Conservation (phyloP, 371 early-diverging fungal species). For the Lichtheimia corymbifera region DNA sequence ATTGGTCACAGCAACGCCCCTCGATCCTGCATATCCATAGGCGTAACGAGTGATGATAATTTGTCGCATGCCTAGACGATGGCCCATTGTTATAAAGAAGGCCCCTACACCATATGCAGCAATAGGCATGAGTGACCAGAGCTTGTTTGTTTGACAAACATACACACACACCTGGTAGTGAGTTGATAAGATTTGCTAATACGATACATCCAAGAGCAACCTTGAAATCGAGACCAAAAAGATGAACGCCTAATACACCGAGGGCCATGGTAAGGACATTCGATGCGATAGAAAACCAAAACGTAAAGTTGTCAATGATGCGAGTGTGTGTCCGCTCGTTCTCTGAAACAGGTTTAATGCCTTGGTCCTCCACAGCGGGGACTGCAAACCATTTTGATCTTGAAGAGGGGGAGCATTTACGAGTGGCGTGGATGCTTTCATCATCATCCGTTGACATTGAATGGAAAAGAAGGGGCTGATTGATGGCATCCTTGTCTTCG, state of each 20-base stretch:
- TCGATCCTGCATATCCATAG: slow-evolving; percentile 9
- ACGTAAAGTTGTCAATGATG: slow-evolving; percentile 17
- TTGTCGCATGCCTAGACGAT: slow-evolving; percentile 15
- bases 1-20: slow-evolving; percentile 5
- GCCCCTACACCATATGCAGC: slow-evolving; percentile 8
- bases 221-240: slow-evolving; percentile 14
- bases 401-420: neutral
- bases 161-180: slow-evolving; percentile 5
- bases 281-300: slow-evolving; percentile 19
- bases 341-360: slow-evolving; percentile 16
- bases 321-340: slow-evolving; percentile 16
- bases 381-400: neutral
- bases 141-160: neutral
- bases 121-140: neutral
- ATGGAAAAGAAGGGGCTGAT: no score
- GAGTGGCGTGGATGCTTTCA: neutral
- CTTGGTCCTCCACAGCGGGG: slow-evolving; percentile 7
- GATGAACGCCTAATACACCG: slow-evolving; percentile 9
- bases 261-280: slow-evolving; percentile 2
- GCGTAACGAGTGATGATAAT: slow-evolving; percentile 16
- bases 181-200: slow-evolving; percentile 2
- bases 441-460: slow-evolving; percentile 1
- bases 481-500: no score
- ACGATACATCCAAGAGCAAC: slow-evolving; percentile 12
- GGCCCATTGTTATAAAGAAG: slow-evolving; percentile 16